Evolutionary conservation across 768 basidiomycete species (phyloP).

Genomic region (Amanita brunnescens): DNA sequence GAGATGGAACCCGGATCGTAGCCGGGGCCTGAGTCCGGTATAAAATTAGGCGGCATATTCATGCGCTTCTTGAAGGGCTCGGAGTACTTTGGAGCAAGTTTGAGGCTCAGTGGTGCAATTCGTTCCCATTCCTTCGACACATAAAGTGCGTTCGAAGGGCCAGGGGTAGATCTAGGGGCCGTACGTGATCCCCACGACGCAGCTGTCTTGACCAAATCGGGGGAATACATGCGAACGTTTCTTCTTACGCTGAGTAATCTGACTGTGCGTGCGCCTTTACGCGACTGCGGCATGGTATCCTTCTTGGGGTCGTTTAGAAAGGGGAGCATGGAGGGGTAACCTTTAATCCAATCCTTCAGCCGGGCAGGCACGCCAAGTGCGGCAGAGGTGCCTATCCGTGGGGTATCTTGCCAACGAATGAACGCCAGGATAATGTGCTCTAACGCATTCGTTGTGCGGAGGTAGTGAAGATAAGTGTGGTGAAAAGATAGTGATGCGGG

Average conservation of each 20-base stretch:
- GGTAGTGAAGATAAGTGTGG: conserved; percentile 51
- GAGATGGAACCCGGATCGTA: conserved; percentile 19
- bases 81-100: conserved; percentile 58
- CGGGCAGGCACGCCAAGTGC: conserved; percentile 70
- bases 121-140: conserved; percentile 71
- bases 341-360: conserved; percentile 87
- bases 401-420: conserved; percentile 73
- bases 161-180: neutral
- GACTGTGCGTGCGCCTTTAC: conserved; percentile 71
- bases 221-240: conserved; percentile 81
- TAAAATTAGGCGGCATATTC: conserved; percentile 52
- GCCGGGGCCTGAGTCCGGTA: conserved; percentile 40
- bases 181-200: conserved; percentile 36
- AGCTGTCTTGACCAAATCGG: conserved; percentile 69
- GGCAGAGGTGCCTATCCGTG: conserved; percentile 30
- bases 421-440: conserved; percentile 91
- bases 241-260: conserved; percentile 69
- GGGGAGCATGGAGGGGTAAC: conserved; percentile 78
- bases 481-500: conserved; percentile 40
- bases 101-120: conserved; percentile 54
- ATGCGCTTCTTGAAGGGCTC: conserved; percentile 72
- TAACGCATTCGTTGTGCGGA: conserved; percentile 77
- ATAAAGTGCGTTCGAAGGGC: conserved; percentile 35
- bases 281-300: conserved; percentile 48
- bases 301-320: conserved; percentile 41